phyloP scores from a whole-genome alignment of 1,284 basidiomycete species.

The Moesziomyces sp. region DNA sequence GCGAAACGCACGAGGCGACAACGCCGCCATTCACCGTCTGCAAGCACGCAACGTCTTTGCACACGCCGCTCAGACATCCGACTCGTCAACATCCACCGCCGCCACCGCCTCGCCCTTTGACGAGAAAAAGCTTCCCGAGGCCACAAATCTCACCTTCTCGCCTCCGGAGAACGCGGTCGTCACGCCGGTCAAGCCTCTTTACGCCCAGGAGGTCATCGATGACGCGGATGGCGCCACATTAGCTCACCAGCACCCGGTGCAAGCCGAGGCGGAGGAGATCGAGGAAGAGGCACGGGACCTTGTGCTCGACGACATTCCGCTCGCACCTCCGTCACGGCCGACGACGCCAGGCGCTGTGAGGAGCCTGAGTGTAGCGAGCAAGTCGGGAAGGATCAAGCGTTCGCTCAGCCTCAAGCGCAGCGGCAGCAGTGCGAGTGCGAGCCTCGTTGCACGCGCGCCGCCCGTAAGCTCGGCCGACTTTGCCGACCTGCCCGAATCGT shows the following conservation, averaged over 20 bases:
- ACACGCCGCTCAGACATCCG: slow-evolving; percentile 8
- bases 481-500: slow-evolving; percentile 28
- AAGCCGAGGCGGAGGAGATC: slow-evolving; percentile 8
- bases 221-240: neutral
- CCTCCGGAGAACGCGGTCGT: neutral
- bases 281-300: slow-evolving; percentile 34
- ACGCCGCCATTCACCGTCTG: slow-evolving; percentile 42
- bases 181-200: slow-evolving; percentile 10
- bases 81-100: slow-evolving; percentile 14
- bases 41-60: slow-evolving; percentile 37
- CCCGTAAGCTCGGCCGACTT: slow-evolving; percentile 51
- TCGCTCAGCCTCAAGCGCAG: slow-evolving; percentile 46
- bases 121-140: slow-evolving; percentile 23
- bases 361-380: slow-evolving; percentile 29
- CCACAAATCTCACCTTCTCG: slow-evolving; percentile 6
- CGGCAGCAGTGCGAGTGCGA: slow-evolving; percentile 24
- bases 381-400: slow-evolving; percentile 33
- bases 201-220: slow-evolving; percentile 21
- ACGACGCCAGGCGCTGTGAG: slow-evolving; percentile 16
- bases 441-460: slow-evolving; percentile 42
- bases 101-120: slow-evolving; percentile 15
- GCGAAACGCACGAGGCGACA: slow-evolving; percentile 34
- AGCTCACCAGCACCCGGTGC: neutral
- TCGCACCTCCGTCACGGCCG: slow-evolving; percentile 5
- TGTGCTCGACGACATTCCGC: slow-evolving; percentile 14